Percentiles rank a stretch among this genome's conserved stretches.
phyloP scores from a whole-genome alignment of 2,329 filamentous ascomycete genomes.

The Paraphoma sp. region DNA sequence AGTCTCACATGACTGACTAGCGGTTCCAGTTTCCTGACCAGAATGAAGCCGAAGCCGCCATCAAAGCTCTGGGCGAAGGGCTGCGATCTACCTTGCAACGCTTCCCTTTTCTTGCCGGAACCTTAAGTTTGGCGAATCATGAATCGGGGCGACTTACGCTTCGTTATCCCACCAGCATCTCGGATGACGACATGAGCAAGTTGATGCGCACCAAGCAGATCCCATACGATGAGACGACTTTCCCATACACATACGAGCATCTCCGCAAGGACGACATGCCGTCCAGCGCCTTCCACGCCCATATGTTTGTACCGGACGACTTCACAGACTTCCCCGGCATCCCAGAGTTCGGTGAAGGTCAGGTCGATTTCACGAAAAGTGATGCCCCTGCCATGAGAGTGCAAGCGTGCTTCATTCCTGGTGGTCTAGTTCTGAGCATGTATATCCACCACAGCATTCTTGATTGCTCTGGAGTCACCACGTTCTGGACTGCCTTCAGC shows the following conservation, averaged over 20 bases:
- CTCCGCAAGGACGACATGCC: slow-evolving; percentile 43
- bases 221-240: slow-evolving; percentile 17
- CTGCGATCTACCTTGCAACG: slow-evolving; percentile 31
- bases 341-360: slow-evolving; percentile 35
- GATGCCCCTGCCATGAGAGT: slow-evolving; percentile 38
- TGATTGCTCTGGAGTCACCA: slow-evolving; percentile 39
- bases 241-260: slow-evolving; percentile 34
- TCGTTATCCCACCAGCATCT: slow-evolving; percentile 30
- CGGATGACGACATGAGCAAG: slow-evolving; percentile 18
- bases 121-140: slow-evolving; percentile 30
- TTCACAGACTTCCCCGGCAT: slow-evolving; percentile 35
- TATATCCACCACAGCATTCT: slow-evolving; percentile 42
- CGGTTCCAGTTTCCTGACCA: slow-evolving; percentile 32
- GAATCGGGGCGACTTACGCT: slow-evolving; percentile 34
- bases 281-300: slow-evolving; percentile 35
- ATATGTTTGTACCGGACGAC: slow-evolving; percentile 39
- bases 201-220: slow-evolving; percentile 33
- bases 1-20: slow-evolving; percentile 2
- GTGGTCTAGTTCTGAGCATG: slow-evolving; percentile 43
- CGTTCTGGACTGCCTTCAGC: slow-evolving; percentile 35
- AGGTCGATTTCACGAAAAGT: slow-evolving; percentile 30
- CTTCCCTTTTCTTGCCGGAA: slow-evolving; percentile 42
- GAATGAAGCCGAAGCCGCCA: slow-evolving; percentile 33
- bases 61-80: slow-evolving; percentile 29
- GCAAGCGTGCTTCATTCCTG: slow-evolving; percentile 44